These are phyloP conservation scores for Echites panduratus DNA, from an alignment of 257 asterid species.

Conservation along the genomic window DNA sequence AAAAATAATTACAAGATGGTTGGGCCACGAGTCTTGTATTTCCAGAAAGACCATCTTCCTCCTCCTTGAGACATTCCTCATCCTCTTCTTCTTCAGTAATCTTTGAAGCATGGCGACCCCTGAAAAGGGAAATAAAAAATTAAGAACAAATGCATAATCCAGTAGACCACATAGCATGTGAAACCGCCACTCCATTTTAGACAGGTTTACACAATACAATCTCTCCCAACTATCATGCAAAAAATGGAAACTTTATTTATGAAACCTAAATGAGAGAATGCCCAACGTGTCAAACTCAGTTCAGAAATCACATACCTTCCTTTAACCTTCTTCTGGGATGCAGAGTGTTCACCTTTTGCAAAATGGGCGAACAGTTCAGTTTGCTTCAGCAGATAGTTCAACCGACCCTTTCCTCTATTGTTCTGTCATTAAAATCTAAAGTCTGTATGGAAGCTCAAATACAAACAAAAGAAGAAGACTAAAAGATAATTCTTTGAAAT, in stretches of 20 bases:
- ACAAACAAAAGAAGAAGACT: not conserved
- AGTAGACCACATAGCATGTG: not conserved
- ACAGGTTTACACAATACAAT: not conserved
- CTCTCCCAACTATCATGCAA: not conserved
- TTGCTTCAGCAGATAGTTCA: conserved; percentile 91
- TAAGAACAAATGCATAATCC: not conserved
- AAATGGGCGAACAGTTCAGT: conserved; percentile 97
- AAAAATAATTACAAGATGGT: conserved; percentile 72
- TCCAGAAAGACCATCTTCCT: conserved; percentile 66
- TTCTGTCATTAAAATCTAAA: conserved; percentile 46
- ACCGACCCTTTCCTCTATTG: conserved; percentile 89
- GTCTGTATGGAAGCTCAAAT: conserved; percentile 2
- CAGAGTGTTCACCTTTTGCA: conserved; percentile 81
- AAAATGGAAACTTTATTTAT: not conserved
- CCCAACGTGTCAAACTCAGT: not conserved
- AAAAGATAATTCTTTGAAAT: not conserved
- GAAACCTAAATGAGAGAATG: no score
- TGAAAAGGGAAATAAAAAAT: conserved; percentile 11
- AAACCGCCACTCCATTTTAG: not conserved
- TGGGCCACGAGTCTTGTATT: conserved; percentile 84
- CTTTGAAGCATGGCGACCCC: conserved; percentile 99
- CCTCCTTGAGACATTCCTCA: conserved; percentile 91
- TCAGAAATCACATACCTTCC: conserved; percentile 48
- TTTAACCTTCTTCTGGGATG: conserved; percentile 61
- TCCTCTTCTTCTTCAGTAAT: conserved; percentile 98